Evolutionary conservation across 148 eudicot genomes (phyloP), one percentile per base, ranked within the genome.

Genomic region (Rhododendron williamsianum): DNA sequence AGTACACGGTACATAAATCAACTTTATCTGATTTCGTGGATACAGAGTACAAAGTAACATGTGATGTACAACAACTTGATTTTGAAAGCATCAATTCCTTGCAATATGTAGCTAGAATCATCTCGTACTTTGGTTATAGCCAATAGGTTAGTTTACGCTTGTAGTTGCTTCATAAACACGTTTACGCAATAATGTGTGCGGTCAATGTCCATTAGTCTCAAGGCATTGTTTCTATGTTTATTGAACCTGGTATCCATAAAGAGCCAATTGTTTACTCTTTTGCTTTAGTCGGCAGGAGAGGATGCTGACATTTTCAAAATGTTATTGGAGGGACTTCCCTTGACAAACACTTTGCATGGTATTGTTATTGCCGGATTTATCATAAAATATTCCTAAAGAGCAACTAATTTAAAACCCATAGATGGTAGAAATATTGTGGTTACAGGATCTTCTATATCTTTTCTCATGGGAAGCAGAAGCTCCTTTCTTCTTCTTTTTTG

Each of bases 1-100:
- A 94, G 84, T 97, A 97, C 87, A 97, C 99, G 93, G 99, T 97
- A 94, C 46, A 27, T 46, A 63, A 38, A 76, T 46, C 18, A 9
- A 58, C 21, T 77, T 73, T 58, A 45, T 23, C 76, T 71, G 56
- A 43, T 81, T 21, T 12, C 60, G 15, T 23, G 72, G 23, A 52
- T 63, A 27, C n/a, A 58, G 16, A 58, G 49, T 46, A 25, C 33
- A 67, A 25, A 67, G 73, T 67, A 67, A 65, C 72, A 45, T 82
- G 45, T 83, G 58, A 71, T 30, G 13, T 43, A 48, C 43, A 27
- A 23, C 27, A 38, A 81, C 27, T 38, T 83, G 33, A 83, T 33
- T 83, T 43, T 76, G 78, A 46, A 71, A 83, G 78, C 56, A 16
- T 46, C n/a, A 25, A 69, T 25, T 16, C 23, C 48, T 33, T 4